Percentiles rank a stretch among this genome's conserved stretches.
Conservation (phyloP, 2,329 filamentous ascomycete genomes). For the Emergomyces africanus region DNA sequence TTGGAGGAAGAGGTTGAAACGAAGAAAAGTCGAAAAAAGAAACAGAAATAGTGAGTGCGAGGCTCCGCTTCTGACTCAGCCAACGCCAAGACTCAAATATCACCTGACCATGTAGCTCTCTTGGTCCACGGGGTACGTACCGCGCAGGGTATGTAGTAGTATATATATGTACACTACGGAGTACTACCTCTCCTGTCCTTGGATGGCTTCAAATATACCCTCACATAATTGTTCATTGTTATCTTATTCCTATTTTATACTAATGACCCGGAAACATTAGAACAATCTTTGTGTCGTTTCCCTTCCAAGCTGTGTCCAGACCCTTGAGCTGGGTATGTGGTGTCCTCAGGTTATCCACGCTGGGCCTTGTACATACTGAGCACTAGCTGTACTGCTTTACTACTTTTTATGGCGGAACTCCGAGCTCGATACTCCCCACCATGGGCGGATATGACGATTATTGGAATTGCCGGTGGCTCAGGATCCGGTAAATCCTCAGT, state of each 20-base stretch:
- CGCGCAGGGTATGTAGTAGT: too few relatives aligned
- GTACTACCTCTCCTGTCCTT: too few relatives aligned
- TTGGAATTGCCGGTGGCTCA: slow-evolving; percentile 88
- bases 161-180: too few relatives aligned
- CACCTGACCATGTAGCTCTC: too few relatives aligned
- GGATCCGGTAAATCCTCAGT: slow-evolving; percentile 93
- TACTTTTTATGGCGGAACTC: neutral
- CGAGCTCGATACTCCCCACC: slow-evolving; percentile 73
- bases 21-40: neutral
- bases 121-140: too few relatives aligned
- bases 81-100: neutral
- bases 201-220: too few relatives aligned
- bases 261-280: neutral
- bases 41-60: neutral
- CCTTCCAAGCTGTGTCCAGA: neutral
- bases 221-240: neutral
- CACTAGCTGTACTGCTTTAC: too few relatives aligned
- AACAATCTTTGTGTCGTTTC: neutral
- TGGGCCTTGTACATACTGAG: neutral
- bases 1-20: neutral
- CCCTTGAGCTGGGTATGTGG: neutral
- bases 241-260: neutral
- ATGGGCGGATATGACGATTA: slow-evolving; percentile 93
- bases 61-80: slow-evolving; percentile 6
- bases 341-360: neutral